phyloP scores from a whole-genome alignment of 1,284 basidiomycete genomes.

The Omphalotus olearius region DNA sequence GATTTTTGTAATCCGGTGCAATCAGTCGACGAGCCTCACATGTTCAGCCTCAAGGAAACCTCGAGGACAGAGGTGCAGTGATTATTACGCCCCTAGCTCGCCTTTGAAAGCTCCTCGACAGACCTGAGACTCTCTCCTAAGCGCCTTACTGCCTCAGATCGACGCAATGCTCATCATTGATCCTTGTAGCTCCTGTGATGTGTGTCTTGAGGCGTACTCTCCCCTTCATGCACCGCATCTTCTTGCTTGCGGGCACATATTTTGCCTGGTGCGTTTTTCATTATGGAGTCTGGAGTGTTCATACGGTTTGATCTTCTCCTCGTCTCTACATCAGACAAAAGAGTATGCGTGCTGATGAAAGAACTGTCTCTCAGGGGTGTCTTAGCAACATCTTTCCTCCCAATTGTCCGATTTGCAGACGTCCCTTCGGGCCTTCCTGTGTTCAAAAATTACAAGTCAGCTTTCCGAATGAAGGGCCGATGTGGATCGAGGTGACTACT shows the following conservation, averaged over 20 bases:
- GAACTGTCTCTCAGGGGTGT: neutral
- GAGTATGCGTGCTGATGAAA: neutral
- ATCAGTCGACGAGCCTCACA: neutral
- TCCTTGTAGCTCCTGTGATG: neutral
- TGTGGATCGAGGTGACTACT: too few species aligned
- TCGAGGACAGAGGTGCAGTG: neutral
- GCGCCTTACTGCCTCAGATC: neutral
- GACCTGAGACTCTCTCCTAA: neutral
- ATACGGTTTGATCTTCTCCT: neutral
- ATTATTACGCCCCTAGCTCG: neutral
- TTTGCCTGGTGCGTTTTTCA: neutral
- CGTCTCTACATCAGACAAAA: too few species aligned
- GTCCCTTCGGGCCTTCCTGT: neutral
- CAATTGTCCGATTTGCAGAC: neutral
- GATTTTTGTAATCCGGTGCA: too few species aligned
- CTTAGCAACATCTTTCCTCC: neutral
- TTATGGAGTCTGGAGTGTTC: neutral
- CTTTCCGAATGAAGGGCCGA: neutral
- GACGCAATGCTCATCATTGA: slow-evolving; percentile 1
- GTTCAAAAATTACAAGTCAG: slow-evolving; percentile 2
- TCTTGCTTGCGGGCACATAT: slow-evolving; percentile 1
- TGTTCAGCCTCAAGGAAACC: slow-evolving; percentile 4
- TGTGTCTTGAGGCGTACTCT: neutral
- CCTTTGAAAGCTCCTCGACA: neutral
- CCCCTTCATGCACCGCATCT: neutral